Conservation (phyloP, 2,329 filamentous ascomycete genomes). For the Aspergillus sp. region DNA sequence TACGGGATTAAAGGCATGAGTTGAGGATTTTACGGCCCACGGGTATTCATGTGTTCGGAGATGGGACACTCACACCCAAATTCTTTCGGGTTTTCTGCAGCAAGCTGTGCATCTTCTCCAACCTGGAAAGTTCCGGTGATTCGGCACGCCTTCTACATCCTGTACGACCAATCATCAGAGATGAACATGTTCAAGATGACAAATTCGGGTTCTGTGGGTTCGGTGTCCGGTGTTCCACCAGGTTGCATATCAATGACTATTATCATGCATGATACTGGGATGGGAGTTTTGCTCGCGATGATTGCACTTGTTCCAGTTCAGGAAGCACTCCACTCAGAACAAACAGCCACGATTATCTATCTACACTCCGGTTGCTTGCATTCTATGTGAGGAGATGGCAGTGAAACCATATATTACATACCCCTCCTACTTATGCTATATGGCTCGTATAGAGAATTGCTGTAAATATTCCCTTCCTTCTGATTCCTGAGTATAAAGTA, state of each 20-base stretch:
- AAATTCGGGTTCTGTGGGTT: too few relatives aligned
- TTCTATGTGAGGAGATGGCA: not conserved
- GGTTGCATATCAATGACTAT: too few relatives aligned
- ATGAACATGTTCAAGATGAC: too few relatives aligned
- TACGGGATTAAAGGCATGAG: slow-evolving; percentile 18
- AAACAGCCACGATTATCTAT: not conserved
- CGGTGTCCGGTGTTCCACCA: too few relatives aligned
- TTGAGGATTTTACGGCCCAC: not conserved
- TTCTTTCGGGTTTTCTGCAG: not conserved
- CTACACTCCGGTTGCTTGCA: not conserved
- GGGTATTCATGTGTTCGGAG: not conserved
- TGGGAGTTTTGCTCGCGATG: too few relatives aligned
- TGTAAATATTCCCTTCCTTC: not conserved
- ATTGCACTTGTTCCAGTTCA: not conserved
- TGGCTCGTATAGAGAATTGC: not conserved
- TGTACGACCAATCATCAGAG: not conserved
- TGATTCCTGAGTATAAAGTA: not conserved
- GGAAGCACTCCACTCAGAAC: not conserved
- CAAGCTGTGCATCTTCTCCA: too few relatives aligned
- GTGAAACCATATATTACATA: not conserved
- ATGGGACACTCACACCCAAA: not conserved
- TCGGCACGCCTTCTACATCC: not conserved
- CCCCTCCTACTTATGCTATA: not conserved
- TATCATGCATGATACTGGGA: too few relatives aligned
- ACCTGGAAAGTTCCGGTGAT: not conserved